Evolutionary conservation across 2,329 filamentous ascomycete species (phyloP).

Genomic region (Trichophyton simii): DNA sequence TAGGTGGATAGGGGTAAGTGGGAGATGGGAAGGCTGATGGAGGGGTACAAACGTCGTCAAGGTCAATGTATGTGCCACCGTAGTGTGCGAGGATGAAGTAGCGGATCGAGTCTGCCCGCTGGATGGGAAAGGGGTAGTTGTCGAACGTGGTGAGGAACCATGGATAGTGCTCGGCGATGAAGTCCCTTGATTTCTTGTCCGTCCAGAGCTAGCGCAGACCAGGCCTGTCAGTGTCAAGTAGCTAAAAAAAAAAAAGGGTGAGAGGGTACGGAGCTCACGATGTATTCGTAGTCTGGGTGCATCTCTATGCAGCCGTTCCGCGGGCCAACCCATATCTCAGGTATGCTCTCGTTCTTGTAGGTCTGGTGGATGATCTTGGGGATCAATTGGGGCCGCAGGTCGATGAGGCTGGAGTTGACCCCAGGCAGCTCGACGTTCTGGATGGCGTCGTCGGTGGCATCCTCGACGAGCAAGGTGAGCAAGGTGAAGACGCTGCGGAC

Average conservation of each 20-base stretch:
- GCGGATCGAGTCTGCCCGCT: conserved; percentile 64
- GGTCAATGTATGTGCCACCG: conserved; percentile 69
- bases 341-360: conserved; percentile 58
- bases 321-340: conserved; percentile 51
- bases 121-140: conserved; percentile 60
- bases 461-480: conserved; percentile 55
- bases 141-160: conserved; percentile 69
- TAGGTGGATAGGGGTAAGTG: neutral
- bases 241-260: no score
- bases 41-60: conserved; percentile 49
- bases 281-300: conserved; percentile 63
- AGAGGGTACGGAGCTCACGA: conserved; percentile 30
- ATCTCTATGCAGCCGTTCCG: conserved; percentile 55
- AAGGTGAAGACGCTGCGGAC: conserved; percentile 59
- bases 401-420: conserved; percentile 48
- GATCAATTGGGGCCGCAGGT: conserved; percentile 48
- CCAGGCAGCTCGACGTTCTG: conserved; percentile 53
- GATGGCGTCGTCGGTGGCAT: conserved; percentile 55
- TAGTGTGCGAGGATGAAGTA: conserved; percentile 69
- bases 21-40: neutral
- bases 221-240: no score
- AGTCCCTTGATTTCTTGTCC: conserved; percentile 54
- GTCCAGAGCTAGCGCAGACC: conserved; percentile 54
- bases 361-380: conserved; percentile 70
- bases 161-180: conserved; percentile 60